A percentile compares a stretch with the other conserved stretches of the same genome.
These are phyloP conservation scores for Paraphoma chrysanthemicola DNA, from an alignment of 2,329 filamentous ascomycete species.

Conservation along the genomic window DNA sequence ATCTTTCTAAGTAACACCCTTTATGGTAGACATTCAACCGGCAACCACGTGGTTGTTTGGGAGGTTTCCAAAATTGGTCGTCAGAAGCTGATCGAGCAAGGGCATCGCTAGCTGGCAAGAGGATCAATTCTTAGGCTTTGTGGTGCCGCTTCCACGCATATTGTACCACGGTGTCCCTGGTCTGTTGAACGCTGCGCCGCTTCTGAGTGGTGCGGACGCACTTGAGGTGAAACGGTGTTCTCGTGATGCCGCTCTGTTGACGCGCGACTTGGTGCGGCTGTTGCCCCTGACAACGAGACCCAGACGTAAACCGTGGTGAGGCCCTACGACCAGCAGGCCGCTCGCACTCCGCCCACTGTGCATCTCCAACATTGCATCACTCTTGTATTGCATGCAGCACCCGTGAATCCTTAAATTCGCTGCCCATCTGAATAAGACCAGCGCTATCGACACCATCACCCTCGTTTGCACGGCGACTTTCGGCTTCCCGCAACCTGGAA, in stretches of 20 bases:
- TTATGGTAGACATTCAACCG: no score
- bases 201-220: constrained; percentile 39
- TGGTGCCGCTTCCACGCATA: constrained; percentile 9
- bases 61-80: no score
- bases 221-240: constrained; percentile 28
- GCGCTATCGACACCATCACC: constrained; percentile 5
- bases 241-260: constrained; percentile 23
- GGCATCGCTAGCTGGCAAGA: neutral
- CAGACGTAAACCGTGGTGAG: constrained; percentile 25
- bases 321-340: constrained; percentile 27
- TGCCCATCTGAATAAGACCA: neutral
- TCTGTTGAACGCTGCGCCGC: constrained; percentile 1
- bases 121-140: neutral
- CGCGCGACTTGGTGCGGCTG: constrained; percentile 15
- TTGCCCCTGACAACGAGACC: constrained; percentile 28
- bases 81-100: neutral
- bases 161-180: constrained; percentile 4
- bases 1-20: no score
- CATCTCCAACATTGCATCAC: constrained; percentile 38
- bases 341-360: constrained; percentile 20
- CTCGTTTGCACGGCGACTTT: constrained; percentile 12
- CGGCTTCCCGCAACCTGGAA: constrained; percentile 4
- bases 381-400: constrained; percentile 14
- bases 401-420: neutral
- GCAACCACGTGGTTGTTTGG: no score